Conservation (phyloP, 2,329 filamentous ascomycete genomes). For the Colletotrichum sp. region DNA sequence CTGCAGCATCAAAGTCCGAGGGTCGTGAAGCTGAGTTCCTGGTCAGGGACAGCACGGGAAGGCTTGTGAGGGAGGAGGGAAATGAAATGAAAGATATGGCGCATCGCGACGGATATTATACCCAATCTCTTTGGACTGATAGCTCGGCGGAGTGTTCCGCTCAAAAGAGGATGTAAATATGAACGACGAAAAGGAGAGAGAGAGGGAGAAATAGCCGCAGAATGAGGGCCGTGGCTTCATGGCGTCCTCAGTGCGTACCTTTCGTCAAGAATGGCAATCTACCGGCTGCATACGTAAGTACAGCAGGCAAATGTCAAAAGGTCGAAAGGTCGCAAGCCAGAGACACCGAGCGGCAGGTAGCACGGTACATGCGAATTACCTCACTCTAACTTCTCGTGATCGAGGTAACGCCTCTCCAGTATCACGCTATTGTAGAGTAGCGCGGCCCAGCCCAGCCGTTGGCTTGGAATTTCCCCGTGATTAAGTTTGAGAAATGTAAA, state of each 20-base stretch:
- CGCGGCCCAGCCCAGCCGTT: not conserved
- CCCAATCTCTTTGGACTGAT: not conserved
- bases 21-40: not conserved
- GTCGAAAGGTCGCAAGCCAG: not conserved
- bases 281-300: not conserved
- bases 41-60: not conserved
- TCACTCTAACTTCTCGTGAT: not conserved
- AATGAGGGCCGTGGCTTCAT: not conserved
- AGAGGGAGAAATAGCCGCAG: not conserved
- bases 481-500: not conserved
- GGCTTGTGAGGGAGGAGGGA: not conserved
- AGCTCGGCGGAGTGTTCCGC: not conserved
- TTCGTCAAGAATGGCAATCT: not conserved
- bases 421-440: not conserved
- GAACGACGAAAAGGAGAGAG: not conserved
- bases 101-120: not conserved
- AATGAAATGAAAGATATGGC: not conserved
- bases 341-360: not conserved
- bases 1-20: not conserved
- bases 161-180: not conserved
- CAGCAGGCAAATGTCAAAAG: not conserved
- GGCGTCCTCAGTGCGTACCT: not conserved
- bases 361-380: not conserved
- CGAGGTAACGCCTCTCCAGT: not conserved
- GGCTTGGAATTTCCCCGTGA: conserved; percentile 9